Evolutionary conservation across 192 early-diverging fungal species (phyloP).

Genomic region (Lobosporangium transversale): DNA sequence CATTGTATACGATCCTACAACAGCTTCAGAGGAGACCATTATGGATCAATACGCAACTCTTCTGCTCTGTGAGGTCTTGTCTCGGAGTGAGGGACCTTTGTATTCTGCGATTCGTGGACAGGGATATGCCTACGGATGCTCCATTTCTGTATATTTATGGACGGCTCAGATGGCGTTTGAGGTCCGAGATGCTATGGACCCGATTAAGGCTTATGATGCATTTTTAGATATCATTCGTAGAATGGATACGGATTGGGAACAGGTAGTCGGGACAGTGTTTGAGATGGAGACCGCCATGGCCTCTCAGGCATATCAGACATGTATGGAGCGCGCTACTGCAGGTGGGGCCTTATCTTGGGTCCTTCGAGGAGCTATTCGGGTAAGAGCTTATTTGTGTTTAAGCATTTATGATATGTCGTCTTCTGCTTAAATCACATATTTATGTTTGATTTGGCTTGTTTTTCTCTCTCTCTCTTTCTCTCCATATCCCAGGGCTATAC

Average conservation of each 20-base stretch:
- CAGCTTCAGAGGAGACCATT: constrained; percentile 52
- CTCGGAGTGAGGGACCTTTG: constrained; percentile 78
- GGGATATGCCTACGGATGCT: constrained; percentile 80
- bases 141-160: constrained; percentile 66
- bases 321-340: constrained; percentile 47
- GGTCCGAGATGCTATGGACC: constrained; percentile 40
- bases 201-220: constrained; percentile 49
- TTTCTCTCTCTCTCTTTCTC: not conserved
- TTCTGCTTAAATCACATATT: no score
- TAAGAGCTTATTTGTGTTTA: constrained; percentile 6
- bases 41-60: constrained; percentile 65
- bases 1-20: constrained; percentile 45
- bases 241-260: constrained; percentile 49
- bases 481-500: constrained; percentile 61
- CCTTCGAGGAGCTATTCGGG: constrained; percentile 38
- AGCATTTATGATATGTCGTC: not conserved
- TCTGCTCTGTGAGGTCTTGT: constrained; percentile 75
- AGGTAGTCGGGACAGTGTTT: constrained; percentile 32
- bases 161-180: constrained; percentile 58
- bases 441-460: not conserved
- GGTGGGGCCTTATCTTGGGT: constrained; percentile 47
- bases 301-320: constrained; percentile 47
- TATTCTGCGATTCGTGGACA: constrained; percentile 79
- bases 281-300: constrained; percentile 51
- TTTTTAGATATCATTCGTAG: constrained; percentile 48